Evolutionary conservation across 2,329 filamentous ascomycete species (phyloP).

Genomic region (Incumbomyces delicatus): DNA sequence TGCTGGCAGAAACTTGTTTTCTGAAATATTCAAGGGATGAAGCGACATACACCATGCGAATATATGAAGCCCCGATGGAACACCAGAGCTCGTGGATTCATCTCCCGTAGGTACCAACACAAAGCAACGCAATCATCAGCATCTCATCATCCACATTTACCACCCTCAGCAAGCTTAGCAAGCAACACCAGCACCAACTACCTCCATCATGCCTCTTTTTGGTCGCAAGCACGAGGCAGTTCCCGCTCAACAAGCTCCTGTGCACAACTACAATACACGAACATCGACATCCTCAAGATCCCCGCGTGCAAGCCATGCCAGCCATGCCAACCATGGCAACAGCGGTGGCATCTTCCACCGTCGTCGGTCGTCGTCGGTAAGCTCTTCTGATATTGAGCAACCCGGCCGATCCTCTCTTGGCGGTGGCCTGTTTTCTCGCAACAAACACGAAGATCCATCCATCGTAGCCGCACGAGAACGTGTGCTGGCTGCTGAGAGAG

Average conservation of each 20-base stretch:
- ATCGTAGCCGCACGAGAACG: slow-evolving; percentile 54
- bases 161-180: no score
- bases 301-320: slow-evolving; percentile 11
- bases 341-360: slow-evolving; percentile 28
- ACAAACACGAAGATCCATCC: slow-evolving; percentile 47
- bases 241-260: slow-evolving; percentile 12
- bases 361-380: slow-evolving; percentile 28
- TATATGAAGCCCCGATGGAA: background rate
- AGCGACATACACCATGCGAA: background rate
- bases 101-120: background rate
- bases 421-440: slow-evolving; percentile 20
- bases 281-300: slow-evolving; percentile 11
- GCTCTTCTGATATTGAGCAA: slow-evolving; percentile 12
- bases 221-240: slow-evolving; percentile 14
- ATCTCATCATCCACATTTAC: background rate
- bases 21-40: background rate
- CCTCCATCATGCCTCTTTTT: slow-evolving; percentile 18
- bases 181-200: background rate
- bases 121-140: background rate
- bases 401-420: slow-evolving; percentile 17
- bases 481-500: slow-evolving; percentile 52
- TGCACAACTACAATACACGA: slow-evolving; percentile 3
- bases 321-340: no score
- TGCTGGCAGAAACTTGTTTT: background rate
- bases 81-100: background rate